These are phyloP conservation scores for Suillus fuscotomentosus DNA, from an alignment of 768 basidiomycete genomes.

Conservation along the genomic window DNA sequence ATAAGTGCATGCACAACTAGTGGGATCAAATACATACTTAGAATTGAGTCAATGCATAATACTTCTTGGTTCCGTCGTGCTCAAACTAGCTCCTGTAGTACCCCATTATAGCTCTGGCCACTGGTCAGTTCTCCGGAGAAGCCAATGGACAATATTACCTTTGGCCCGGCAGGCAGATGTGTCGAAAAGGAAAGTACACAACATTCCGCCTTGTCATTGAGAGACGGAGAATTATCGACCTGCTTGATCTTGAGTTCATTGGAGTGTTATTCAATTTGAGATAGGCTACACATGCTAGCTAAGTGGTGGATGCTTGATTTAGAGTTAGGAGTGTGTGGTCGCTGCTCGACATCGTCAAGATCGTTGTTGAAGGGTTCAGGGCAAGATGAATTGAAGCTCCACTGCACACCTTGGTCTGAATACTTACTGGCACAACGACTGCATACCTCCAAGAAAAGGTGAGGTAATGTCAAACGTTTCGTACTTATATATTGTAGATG, in stretches of 20 bases:
- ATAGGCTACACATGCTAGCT: conserved; percentile 27
- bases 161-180: conserved; percentile 60
- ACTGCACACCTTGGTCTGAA: no score
- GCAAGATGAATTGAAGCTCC: no score
- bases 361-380: no score
- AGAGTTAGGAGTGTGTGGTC: no score
- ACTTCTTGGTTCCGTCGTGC: conserved; percentile 54
- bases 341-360: no score
- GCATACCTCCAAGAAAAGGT: no score
- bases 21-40: conserved; percentile 45
- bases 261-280: conserved; percentile 59
- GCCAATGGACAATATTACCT: conserved; percentile 65
- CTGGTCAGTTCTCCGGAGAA: conserved; percentile 62
- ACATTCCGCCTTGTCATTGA: conserved; percentile 66
- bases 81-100: conserved; percentile 75
- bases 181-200: conserved; percentile 57
- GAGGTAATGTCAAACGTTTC: no score
- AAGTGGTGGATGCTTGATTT: no score
- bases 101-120: conserved; percentile 64
- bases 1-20: background rate
- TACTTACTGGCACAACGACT: no score
- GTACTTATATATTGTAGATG: no score
- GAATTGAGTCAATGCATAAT: conserved; percentile 87
- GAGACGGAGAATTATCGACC: conserved; percentile 39
- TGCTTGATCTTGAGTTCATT: conserved; percentile 52